Conservation (phyloP, 1,284 basidiomycete species). For the Moniliella sp. region DNA sequence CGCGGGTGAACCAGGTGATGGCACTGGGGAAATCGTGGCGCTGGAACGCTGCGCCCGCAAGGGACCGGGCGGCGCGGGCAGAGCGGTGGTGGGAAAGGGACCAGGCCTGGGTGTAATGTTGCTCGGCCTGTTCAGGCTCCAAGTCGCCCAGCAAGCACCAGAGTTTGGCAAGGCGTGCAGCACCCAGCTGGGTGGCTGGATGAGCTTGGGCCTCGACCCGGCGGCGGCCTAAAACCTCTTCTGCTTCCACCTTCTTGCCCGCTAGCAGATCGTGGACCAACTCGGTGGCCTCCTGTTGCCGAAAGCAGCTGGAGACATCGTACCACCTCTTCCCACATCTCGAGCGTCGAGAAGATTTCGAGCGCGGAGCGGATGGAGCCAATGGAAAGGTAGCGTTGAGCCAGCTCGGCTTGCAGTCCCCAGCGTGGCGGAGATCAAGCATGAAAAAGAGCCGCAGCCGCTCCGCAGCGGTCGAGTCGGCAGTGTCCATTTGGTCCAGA, state of each 20-base stretch:
- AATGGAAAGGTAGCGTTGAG: conserved; percentile 17
- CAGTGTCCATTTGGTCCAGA: conserved; percentile 31
- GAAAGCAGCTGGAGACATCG: conserved; percentile 18
- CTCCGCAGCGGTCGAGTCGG: conserved; percentile 29
- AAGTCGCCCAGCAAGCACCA: conserved; percentile 91
- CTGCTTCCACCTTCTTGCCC: conserved; percentile 23
- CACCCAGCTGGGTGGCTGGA: conserved; percentile 42
- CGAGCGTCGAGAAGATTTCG: conserved; percentile 25
- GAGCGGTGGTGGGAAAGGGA: conserved; percentile 54
- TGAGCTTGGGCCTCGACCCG: conserved; percentile 5
- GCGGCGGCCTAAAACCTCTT: conserved; percentile 10
- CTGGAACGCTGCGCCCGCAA: conserved; percentile 64
- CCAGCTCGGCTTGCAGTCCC: conserved; percentile 31
- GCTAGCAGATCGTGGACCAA: conserved; percentile 21
- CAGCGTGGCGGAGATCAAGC: conserved; percentile 26
- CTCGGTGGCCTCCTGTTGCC: conserved; percentile 22
- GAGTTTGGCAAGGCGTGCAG: conserved; percentile 61
- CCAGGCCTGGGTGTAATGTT: conserved; percentile 70
- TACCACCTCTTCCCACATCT: conserved; percentile 32
- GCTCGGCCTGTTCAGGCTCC: conserved; percentile 44
- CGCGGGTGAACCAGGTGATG: conserved; percentile 44
- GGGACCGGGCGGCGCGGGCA: conserved; percentile 66
- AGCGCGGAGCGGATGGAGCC: conserved; percentile 27
- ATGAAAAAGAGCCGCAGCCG: conserved; percentile 24
- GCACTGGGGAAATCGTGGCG: conserved; percentile 46